Evolutionary conservation across 2,329 filamentous ascomycete genomes (phyloP).

Genomic region (Epichloe bromicola): DNA sequence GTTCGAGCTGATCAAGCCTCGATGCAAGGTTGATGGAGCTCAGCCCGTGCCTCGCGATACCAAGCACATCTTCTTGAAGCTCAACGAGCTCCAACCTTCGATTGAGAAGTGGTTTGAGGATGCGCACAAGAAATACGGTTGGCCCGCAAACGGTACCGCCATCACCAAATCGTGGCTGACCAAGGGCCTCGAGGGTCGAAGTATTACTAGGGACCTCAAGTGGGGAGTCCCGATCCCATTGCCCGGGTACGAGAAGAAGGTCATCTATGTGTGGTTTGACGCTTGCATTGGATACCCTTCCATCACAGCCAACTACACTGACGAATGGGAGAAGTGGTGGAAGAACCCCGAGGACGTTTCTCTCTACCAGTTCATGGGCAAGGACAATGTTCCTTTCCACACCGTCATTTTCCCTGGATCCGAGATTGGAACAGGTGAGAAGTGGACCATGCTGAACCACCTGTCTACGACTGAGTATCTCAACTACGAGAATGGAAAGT

Average conservation of each 20-base stretch:
- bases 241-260: slow-evolving; percentile 44
- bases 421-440: slow-evolving; percentile 70
- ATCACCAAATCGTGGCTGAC: slow-evolving; percentile 75
- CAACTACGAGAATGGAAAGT: slow-evolving; percentile 82
- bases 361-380: slow-evolving; percentile 93
- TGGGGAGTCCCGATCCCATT: slow-evolving; percentile 59
- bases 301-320: slow-evolving; percentile 81
- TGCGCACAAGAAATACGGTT: slow-evolving; percentile 59
- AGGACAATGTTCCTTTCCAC: slow-evolving; percentile 53
- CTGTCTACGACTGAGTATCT: slow-evolving; percentile 79
- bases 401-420: slow-evolving; percentile 84
- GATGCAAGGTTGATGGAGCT: slow-evolving; percentile 81
- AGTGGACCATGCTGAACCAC: slow-evolving; percentile 83
- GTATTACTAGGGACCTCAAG: slow-evolving; percentile 84
- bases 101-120: slow-evolving; percentile 68
- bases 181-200: slow-evolving; percentile 72
- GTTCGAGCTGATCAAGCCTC: slow-evolving; percentile 66
- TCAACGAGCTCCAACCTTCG: slow-evolving; percentile 69
- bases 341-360: slow-evolving; percentile 75
- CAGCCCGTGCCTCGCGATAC: slow-evolving; percentile 69
- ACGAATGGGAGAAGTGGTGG: slow-evolving; percentile 91
- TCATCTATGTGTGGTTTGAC: slow-evolving; percentile 90
- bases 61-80: slow-evolving; percentile 78
- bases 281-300: slow-evolving; percentile 92
- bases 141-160: slow-evolving; percentile 61